These are phyloP conservation scores for Tetrapyrgos nigripes DNA, from an alignment of 1,284 basidiomycete species.

Conservation along the genomic window DNA sequence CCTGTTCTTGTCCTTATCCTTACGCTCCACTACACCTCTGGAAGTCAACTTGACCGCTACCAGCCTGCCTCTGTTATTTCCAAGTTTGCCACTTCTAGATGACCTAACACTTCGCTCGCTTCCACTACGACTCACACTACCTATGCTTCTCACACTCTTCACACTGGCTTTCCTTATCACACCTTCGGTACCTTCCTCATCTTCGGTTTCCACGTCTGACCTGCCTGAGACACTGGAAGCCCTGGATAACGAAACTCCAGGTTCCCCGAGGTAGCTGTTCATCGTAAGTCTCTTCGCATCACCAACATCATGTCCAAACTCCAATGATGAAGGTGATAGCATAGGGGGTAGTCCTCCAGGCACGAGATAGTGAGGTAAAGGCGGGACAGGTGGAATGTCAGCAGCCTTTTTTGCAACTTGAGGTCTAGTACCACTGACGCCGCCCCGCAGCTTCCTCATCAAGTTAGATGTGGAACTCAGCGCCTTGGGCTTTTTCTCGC, in stretches of 20 bases:
- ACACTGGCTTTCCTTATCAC: not conserved
- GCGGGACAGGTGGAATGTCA: conserved; percentile 3
- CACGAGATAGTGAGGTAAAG: not conserved
- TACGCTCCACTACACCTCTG: conserved; percentile 48
- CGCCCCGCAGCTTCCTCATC: conserved; percentile 39
- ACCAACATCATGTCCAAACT: not conserved
- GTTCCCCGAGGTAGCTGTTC: conserved; percentile 12
- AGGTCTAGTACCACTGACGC: conserved; percentile 37
- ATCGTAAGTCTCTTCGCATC: not conserved
- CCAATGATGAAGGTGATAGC: not conserved
- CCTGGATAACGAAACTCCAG: conserved; percentile 7
- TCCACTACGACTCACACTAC: not conserved
- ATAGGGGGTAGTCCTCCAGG: conserved; percentile 6
- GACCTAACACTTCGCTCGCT: conserved; percentile 15
- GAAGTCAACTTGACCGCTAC: conserved; percentile 91
- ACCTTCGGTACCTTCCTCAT: not conserved
- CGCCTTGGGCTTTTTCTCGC: conserved; percentile 9
- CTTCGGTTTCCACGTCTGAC: conserved; percentile 7
- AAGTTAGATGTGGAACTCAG: conserved; percentile 13
- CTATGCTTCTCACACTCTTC: not conserved
- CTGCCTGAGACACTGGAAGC: conserved; percentile 13
- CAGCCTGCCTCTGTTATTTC: conserved; percentile 37
- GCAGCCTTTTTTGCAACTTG: conserved; percentile 11
- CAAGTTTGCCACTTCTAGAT: not conserved
- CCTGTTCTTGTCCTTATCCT: conserved; percentile 1